A percentile compares a stretch with the other conserved stretches of the same genome.
Evolutionary conservation across 768 basidiomycete genomes (phyloP).

Genomic region (Leccinum barrowsii): DNA sequence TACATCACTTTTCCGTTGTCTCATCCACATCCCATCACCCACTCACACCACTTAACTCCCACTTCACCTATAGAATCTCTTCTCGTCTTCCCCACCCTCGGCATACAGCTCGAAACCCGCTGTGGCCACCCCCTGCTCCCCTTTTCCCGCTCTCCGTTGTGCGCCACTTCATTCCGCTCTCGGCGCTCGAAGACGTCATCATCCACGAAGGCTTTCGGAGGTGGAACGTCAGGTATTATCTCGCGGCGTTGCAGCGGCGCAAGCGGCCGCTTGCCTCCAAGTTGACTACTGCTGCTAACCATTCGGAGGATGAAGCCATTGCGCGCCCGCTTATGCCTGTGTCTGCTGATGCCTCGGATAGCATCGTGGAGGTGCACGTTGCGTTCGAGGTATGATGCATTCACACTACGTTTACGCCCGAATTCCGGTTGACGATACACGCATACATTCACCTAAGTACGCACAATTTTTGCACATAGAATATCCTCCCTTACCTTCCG

Average conservation of each 20-base stretch:
- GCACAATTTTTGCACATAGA: constrained; percentile 37
- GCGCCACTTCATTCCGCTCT: constrained; percentile 58
- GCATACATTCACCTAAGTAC: background rate
- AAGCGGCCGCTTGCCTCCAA: background rate
- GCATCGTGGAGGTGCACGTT: constrained; percentile 42
- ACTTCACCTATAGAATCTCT: constrained; percentile 55
- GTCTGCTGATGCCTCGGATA: background rate
- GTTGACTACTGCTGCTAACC: background rate
- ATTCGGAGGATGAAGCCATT: background rate
- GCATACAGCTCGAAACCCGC: constrained; percentile 73
- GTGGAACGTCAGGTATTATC: constrained; percentile 68
- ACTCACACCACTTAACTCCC: background rate
- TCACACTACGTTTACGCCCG: background rate
- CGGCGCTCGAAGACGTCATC: constrained; percentile 53
- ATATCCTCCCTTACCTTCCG: constrained; percentile 58
- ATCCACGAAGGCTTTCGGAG: constrained; percentile 71
- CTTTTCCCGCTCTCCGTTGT: constrained; percentile 25
- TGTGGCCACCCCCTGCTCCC: constrained; percentile 46
- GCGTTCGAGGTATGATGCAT: constrained; percentile 50
- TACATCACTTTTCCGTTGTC: no score
- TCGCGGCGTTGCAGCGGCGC: constrained; percentile 42
- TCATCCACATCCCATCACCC: no score
- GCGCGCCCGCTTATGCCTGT: background rate
- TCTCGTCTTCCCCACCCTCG: constrained; percentile 60
- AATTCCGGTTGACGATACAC: background rate